phyloP scores from a whole-genome alignment of 805 yeast genomes.

The Pichia kluyveri region DNA sequence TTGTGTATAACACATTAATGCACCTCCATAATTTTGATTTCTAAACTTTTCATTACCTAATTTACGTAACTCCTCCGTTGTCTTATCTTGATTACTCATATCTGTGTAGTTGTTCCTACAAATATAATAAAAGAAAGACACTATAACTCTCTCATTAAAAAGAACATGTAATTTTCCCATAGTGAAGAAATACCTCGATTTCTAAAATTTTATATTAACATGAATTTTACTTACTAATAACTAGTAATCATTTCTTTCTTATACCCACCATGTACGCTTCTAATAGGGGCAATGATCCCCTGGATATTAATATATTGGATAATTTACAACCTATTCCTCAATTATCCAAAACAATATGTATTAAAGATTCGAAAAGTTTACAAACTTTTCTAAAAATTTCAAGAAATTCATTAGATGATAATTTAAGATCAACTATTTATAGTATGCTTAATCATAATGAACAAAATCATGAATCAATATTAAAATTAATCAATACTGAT shows the following conservation, averaged over 20 bases:
- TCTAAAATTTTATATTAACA: too few relatives aligned
- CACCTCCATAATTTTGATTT: constrained; percentile 22
- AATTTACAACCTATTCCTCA: constrained; percentile 21
- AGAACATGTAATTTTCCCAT: too few relatives aligned
- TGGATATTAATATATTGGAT: constrained; percentile 10
- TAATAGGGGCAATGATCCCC: not conserved
- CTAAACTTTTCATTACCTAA: constrained; percentile 23
- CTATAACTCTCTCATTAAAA: too few relatives aligned
- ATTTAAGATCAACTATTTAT: constrained; percentile 34
- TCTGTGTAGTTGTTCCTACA: too few relatives aligned
- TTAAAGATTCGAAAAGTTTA: constrained; percentile 25
- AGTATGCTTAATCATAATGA: constrained; percentile 27
- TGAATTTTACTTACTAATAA: too few relatives aligned
- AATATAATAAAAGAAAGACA: too few relatives aligned
- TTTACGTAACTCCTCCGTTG: constrained; percentile 14
- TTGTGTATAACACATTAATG: constrained; percentile 29
- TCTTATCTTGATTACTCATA: not conserved
- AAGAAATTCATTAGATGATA: constrained; percentile 36
- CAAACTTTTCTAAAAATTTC: constrained; percentile 29
- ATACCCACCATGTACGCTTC: too few relatives aligned
- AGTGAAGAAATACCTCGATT: too few relatives aligned
- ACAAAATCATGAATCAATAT: constrained; percentile 12
- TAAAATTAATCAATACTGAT: constrained; percentile 8
- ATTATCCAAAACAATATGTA: constrained; percentile 19
- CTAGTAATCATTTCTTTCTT: too few relatives aligned